These are phyloP conservation scores for Phytophthora crassamura DNA, from an alignment of 352 stramenopile genomes.

Conservation along the genomic window DNA sequence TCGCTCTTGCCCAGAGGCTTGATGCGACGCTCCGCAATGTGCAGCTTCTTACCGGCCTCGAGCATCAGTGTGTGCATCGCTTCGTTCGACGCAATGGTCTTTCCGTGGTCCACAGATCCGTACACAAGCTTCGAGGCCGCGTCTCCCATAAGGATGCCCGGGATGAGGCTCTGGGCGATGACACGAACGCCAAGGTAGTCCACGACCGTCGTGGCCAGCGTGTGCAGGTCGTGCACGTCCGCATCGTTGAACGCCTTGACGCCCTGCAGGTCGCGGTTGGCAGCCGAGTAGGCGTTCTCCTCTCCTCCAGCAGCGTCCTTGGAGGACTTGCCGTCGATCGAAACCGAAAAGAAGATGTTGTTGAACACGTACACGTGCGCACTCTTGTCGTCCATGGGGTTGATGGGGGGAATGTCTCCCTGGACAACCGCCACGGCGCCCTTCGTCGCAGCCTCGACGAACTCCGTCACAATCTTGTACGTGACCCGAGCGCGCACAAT, in stretches of 20 bases:
- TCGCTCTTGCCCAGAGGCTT: constrained; percentile 73
- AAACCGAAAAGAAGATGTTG: constrained; percentile 97
- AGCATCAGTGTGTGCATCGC: constrained; percentile 94
- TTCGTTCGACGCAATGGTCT: constrained; percentile 89
- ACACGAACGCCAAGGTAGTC: constrained; percentile 95
- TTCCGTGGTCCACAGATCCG: constrained; percentile 93
- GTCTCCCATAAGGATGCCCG: constrained; percentile 95
- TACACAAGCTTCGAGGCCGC: constrained; percentile 95
- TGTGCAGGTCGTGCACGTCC: constrained; percentile 93
- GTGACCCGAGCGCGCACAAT: constrained; percentile 94
- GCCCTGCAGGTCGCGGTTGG: constrained; percentile 91
- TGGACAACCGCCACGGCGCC: constrained; percentile 94
- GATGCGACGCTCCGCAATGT: constrained; percentile 90
- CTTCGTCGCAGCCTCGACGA: constrained; percentile 92
- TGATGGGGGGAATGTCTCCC: constrained; percentile 95
- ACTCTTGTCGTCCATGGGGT: constrained; percentile 94
- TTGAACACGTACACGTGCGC: constrained; percentile 98
- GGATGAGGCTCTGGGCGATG: constrained; percentile 96
- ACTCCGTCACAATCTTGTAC: constrained; percentile 96
- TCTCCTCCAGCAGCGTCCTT: constrained; percentile 76
- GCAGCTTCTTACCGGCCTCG: constrained; percentile 81
- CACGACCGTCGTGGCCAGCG: constrained; percentile 94
- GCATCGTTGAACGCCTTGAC: constrained; percentile 93
- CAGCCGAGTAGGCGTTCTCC: constrained; percentile 84
- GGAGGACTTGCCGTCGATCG: constrained; percentile 74